Evolutionary conservation across 2,329 filamentous ascomycete species (phyloP).

Genomic region (Venturia aucupariae): DNA sequence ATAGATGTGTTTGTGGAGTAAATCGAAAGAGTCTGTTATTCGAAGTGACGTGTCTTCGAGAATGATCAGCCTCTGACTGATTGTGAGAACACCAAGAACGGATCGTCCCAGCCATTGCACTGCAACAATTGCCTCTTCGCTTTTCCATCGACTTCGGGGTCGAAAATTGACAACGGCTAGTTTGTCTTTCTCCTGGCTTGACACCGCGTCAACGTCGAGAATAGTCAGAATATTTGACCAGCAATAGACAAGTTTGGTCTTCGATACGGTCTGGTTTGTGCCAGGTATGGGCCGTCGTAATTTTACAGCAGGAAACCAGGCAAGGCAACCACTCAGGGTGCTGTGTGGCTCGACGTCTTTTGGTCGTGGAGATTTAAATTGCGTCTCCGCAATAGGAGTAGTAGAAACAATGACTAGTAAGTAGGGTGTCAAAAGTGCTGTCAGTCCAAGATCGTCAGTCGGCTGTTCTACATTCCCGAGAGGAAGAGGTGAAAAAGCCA

Average conservation of each 20-base stretch:
- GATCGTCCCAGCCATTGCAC: conserved; percentile 96
- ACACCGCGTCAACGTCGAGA: conserved; percentile 71
- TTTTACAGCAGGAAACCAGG: conserved; percentile 95
- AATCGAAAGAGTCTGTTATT: conserved; percentile 89
- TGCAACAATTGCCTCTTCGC: conserved; percentile 89
- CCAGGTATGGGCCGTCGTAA: conserved; percentile 66
- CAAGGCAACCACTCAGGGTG: conserved; percentile 84
- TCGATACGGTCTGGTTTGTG: conserved; percentile 60
- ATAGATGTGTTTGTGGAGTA: conserved; percentile 86
- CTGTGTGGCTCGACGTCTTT: conserved; percentile 87
- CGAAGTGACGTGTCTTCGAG: conserved; percentile 82
- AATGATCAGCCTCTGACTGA: conserved; percentile 86
- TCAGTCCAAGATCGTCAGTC: conserved; percentile 80
- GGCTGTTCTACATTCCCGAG: conserved; percentile 88
- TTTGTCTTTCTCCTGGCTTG: conserved; percentile 61
- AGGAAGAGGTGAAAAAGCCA: conserved; percentile 83
- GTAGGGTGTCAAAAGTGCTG: conserved; percentile 92
- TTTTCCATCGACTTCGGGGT: conserved; percentile 79
- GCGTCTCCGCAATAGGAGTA: conserved; percentile 89
- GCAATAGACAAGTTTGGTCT: conserved; percentile 87
- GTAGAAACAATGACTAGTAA: conserved; percentile 94
- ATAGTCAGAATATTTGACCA: conserved; percentile 98
- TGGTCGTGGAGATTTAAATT: conserved; percentile 84
- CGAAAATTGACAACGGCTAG: conserved; percentile 71
- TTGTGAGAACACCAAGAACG: conserved; percentile 82